Evolutionary conservation across 371 early-diverging fungal genomes (phyloP), one percentile per base, ranked within the genome.

Genomic region (Blakeslea trispora): DNA sequence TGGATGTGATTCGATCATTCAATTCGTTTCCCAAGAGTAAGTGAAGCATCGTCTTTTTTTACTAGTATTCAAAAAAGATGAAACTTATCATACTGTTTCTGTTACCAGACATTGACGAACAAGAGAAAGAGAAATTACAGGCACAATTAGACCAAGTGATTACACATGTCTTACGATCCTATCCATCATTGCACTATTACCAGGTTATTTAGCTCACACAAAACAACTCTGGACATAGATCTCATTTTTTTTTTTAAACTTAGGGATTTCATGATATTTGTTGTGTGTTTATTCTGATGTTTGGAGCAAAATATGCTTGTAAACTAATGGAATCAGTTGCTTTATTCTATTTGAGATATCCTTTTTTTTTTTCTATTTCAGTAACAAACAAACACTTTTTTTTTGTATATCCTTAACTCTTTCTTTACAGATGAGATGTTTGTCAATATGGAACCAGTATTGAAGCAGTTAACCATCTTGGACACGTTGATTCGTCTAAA

Each of bases 221-320:
- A 24, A 21, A n/a, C 5, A 19, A n/a, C 17, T 13, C 34, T 13
- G 24, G 49, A 13, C 49, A 19, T 13, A 42, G 7, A 43, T 21
- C 22, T 5, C 18, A 13, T 19, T 42, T 19, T 5, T 17, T 19
- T 5, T 15, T n/a, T n/a, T n/a, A n/a, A 9, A 21, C 4, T 3
- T 59, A 84, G 85, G 90, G 91, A 3, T 88, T 84, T 59, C 90
- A 91, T 59, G 90, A 90, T 64, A 74, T 91, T 2, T 85, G 85
- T 46, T 70, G 85, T 0, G 73, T 83, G 7, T 69, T 89, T 18
- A 67, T 88, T 6, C 57, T 85, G 0, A 63, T 83, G 1, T 73
- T 89, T 57, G 84, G 82, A 11, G 79, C 79, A 35, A 58, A 76
- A 14, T 61, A 64, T n/a, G 84, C 85, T 3, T 65, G 68, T 13